Base-by-base conservation (phyloP, 768 basidiomycete genomes). In the Postia placenta region DNA sequence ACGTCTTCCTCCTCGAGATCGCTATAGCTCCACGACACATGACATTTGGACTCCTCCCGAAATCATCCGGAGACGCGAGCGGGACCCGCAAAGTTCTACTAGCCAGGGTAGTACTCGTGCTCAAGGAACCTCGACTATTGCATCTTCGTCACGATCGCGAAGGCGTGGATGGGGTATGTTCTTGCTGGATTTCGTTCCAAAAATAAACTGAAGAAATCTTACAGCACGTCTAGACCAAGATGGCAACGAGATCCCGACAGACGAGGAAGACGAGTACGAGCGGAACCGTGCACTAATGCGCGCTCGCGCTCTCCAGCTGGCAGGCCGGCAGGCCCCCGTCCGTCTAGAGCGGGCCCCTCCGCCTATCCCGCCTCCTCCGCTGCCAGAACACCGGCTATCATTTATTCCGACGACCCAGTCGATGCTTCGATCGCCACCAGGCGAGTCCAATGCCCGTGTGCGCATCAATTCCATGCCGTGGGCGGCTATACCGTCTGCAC, bases 201-300 rank as follows among this genome's bases (percentile, higher is more conserved):
- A n/a, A n/a, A n/a, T n/a, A n/a, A 9, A 27, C 12, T 40, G 38
- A 22, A 9, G 5, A 23, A 20, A 22, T 11, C 42, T 43, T 25
- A 23, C 53, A 74, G 71, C 68, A 11, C 63, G 64, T 28, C 55
- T 74, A 2, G 64, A 71, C 52, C 65, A 73, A 2, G 80, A 85
- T 57, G 83, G 84, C 0, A 77, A 85, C 51, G 81, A 83, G 59
- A 74, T 84, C 48, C 69, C 80, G 2, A 73, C 74, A 0, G 79
- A 79, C 17, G 80, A 81, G 56, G 82, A 85, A 51, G 76, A 78
- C 53, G 76, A 78, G 45, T 67, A 81, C 15, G 80, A 83, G 50
- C 74, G 78, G 25, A 64, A 69, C 24, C 74, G 78, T 28, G 66
- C 78, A 0, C 75, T 56, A 24, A 61, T 64, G 59, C 57, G 59